These are phyloP conservation scores for Westerdykella aurantiaca DNA, from an alignment of 2,329 filamentous ascomycete genomes.

Conservation along the genomic window DNA sequence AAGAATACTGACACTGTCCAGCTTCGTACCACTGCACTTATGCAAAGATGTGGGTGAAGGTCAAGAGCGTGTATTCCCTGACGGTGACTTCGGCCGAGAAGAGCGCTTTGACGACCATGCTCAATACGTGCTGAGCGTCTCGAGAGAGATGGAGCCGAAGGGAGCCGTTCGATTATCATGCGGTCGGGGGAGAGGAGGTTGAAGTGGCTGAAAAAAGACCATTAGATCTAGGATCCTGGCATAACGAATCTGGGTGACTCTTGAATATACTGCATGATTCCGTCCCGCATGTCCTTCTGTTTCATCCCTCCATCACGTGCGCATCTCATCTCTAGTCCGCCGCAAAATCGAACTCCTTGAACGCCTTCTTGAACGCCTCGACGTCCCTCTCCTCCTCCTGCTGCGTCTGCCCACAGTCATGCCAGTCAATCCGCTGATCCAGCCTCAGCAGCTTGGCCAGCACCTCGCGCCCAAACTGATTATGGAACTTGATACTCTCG, in stretches of 20 bases:
- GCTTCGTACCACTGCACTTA: slow-evolving; percentile 71
- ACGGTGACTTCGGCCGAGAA: slow-evolving; percentile 69
- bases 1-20: slow-evolving; percentile 13
- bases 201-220: not conserved
- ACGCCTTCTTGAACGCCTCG: slow-evolving; percentile 71
- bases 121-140: slow-evolving; percentile 53
- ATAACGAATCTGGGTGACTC: no score
- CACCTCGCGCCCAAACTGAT: slow-evolving; percentile 84
- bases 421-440: slow-evolving; percentile 76
- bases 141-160: not conserved
- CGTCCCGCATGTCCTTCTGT: not conserved
- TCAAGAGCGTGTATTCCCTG: slow-evolving; percentile 67
- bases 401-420: slow-evolving; percentile 70
- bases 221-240: not conserved
- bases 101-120: slow-evolving; percentile 58
- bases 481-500: slow-evolving; percentile 69
- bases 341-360: slow-evolving; percentile 83
- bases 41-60: slow-evolving; percentile 67
- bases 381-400: slow-evolving; percentile 76
- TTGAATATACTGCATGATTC: not conserved
- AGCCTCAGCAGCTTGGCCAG: slow-evolving; percentile 80
- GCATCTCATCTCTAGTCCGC: slow-evolving; percentile 3
- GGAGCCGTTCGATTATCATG: no score
- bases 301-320: not conserved
- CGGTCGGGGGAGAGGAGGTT: no score